Percentiles rank a stretch among this genome's conserved stretches.
phyloP scores from a whole-genome alignment of 495 filamentous ascomycete genomes.

The Cairneyella variabilis region DNA sequence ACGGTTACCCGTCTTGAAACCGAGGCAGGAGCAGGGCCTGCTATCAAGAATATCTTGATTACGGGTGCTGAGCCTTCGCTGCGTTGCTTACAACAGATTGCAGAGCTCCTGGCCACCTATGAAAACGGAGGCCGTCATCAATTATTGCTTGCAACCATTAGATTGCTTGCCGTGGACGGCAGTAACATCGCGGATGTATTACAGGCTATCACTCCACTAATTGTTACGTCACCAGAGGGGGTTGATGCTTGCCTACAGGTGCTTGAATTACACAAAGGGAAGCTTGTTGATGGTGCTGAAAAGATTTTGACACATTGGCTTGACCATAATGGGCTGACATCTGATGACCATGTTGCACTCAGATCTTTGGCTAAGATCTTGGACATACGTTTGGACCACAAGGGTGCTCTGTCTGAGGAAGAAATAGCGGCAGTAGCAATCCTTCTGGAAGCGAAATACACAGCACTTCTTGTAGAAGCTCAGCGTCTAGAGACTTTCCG shows the following conservation, averaged over 20 bases:
- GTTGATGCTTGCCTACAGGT: constrained; percentile 3
- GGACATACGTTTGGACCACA: background rate
- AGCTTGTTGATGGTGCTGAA: background rate
- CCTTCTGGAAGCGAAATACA: constrained; percentile 6
- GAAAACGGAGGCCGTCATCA: background rate
- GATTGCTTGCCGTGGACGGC: background rate
- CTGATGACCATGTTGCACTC: background rate
- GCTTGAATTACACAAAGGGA: background rate
- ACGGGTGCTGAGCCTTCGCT: background rate
- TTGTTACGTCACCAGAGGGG: background rate
- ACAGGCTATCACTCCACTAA: background rate
- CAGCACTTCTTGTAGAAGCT: background rate
- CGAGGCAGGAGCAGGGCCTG: background rate
- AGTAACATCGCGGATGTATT: background rate
- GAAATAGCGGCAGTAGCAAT: background rate
- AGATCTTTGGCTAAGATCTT: background rate
- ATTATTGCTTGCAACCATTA: background rate
- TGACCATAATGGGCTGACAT: background rate
- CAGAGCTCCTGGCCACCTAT: background rate
- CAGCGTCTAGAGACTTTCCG: constrained; percentile 1
- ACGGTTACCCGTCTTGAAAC: background rate
- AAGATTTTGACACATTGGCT: background rate
- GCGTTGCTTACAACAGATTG: background rate
- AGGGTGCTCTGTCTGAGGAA: background rate
- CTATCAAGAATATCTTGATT: background rate